Base-by-base conservation (phyloP, 176 grass and related monocot genomes). In the Zizania latifolia region DNA sequence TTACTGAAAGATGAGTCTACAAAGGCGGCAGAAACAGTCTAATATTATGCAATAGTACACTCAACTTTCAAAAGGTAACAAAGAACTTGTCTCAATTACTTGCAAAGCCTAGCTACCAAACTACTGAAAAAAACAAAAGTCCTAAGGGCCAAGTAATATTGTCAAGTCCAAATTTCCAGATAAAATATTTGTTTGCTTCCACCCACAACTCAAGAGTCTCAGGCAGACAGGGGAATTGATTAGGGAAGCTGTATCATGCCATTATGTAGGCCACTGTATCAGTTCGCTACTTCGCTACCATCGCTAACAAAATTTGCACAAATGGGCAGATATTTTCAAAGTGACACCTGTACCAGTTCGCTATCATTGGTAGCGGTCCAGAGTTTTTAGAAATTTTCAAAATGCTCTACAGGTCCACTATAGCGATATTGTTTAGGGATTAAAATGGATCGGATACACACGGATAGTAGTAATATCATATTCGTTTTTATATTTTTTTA, bases 41-140 rank as follows among this genome's bases (percentile, higher is more conserved):
- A n/a, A 71, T 26, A 23, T 29, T 65, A 60, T 8, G 83, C 31
- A 64, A 22, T 67, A 28, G 2, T 63, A 65, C 12, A 67, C 29
- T 60, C 31, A 61, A 26, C 53, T 59, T 78, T 69, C 7, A 70
- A 70, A 77, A 70, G 6, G 63, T 26, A 51, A 16, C 5, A 15
- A 40, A 55, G 53, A 40, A 23, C 55, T 50, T 75, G 76, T 68
- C 16, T 14, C 27, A 13, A 39, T 45, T 62, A 56, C 12, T 53
- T 76, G 44, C 78, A 36, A 76, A 45, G 32, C 66, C 71, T 36
- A 64, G 23, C 7, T 65, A 6, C 14, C 36, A 65, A 71, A n/a
- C 12, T 48, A 48, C 37, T 72, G 78, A 76, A 76, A 77, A 76
- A 76, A 77, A 82, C 58, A 58, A 65, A 82, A 65, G 22, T 70